Evolutionary conservation across 768 basidiomycete species (phyloP).

Genomic region (Termitomyces sp.): DNA sequence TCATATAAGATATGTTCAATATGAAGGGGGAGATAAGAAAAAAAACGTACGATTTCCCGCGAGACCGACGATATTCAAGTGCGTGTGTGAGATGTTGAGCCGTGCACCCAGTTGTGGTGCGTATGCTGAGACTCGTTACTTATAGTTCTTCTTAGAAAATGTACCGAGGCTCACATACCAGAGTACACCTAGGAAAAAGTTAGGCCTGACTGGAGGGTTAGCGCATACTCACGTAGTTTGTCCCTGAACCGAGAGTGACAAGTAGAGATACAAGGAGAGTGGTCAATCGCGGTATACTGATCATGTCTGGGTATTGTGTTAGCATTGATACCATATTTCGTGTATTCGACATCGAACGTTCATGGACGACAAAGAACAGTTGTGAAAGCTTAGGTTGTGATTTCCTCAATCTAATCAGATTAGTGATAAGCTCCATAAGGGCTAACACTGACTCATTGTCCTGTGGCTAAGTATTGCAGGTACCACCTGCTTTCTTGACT

Average conservation of each 20-base stretch:
- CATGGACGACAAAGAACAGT: not conserved
- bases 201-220: slow-evolving; percentile 1
- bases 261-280: slow-evolving; percentile 52
- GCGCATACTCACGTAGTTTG: slow-evolving; percentile 61
- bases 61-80: slow-evolving; percentile 76
- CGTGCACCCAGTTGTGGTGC: slow-evolving; percentile 81
- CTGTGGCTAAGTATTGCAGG: no score
- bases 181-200: slow-evolving; percentile 31
- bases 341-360: not conserved
- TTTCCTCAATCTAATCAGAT: not conserved
- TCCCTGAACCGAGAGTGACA: slow-evolving; percentile 61
- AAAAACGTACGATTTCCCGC: slow-evolving; percentile 63
- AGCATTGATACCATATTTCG: not conserved
- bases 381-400: not conserved
- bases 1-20: not conserved
- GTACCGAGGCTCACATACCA: slow-evolving; percentile 23
- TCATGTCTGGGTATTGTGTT: not conserved
- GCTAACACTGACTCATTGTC: no score
- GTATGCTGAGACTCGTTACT: slow-evolving; percentile 50
- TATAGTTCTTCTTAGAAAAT: not conserved
- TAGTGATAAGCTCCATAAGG: not conserved
- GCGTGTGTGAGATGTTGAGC: slow-evolving; percentile 71
- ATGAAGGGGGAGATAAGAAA: not conserved
- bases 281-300: slow-evolving; percentile 34
- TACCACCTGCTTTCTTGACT: no score